Base-by-base conservation (phyloP, 371 early-diverging fungal genomes). In the Mortierella sp. region DNA sequence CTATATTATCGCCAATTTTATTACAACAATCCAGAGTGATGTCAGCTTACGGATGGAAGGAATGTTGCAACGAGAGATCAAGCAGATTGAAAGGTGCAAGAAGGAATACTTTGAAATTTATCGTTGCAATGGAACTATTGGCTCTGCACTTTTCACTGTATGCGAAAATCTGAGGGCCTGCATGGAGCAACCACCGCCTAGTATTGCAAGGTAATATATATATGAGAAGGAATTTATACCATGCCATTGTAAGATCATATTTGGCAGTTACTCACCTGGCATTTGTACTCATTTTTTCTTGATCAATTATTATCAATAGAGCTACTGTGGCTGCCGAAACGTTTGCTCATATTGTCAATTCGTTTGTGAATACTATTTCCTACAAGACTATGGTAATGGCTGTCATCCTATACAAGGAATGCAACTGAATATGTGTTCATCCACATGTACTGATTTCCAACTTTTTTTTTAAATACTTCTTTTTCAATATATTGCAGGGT, bases 331-430 rank as follows among this genome's bases (percentile, higher is more conserved):
- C 75, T 0, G 81, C 81, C 3, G 61, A 75, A 35, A 80, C 75
- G 23, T 65, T 75, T 68, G 81, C 68, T 15, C 23, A 56, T 17
- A 75, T 80, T 29, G 64, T 65, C 32, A 74, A 80, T 28, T 42
- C 72, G 19, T 80, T 80, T 32, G 81, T 75, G 28, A 34, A 80
- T 15, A 68, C 75, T 8, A 64, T 80, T 2, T 71, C 75, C 2
- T 80, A 64, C 61, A 80, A 80, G 31, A 71, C 81, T 2, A 68
- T 80, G 75, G 81, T 80, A 70, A 66, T 8, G 28, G 10, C 9
- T 17, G n/a, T n/a, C n/a, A n/a, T n/a, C n/a, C n/a, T n/a, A n/a
- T n/a, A n/a, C n/a, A n/a, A n/a, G n/a, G n/a, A n/a, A n/a, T n/a
- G n/a, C n/a, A n/a, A n/a, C 8, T 37, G 40, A 37, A 37, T 37